A percentile compares a stretch with the other conserved stretches of the same genome.
Conservation (phyloP, 768 basidiomycete genomes). For the Mycena crocata region DNA sequence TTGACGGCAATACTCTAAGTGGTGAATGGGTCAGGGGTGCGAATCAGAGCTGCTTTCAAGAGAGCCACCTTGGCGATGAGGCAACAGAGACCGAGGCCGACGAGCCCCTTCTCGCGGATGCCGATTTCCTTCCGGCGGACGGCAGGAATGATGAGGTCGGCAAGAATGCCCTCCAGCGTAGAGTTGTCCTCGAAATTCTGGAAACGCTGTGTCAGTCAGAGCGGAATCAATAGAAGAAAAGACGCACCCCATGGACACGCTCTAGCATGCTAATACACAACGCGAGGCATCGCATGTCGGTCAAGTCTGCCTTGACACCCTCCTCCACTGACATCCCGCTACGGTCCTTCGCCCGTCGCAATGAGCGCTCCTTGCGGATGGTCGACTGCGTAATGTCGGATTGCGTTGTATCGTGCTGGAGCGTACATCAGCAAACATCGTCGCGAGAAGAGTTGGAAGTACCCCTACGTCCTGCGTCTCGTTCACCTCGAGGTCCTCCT, state of each 20-base stretch:
- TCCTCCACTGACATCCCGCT: slow-evolving; percentile 74
- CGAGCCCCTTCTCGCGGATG: slow-evolving; percentile 83
- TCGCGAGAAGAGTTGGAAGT: neutral
- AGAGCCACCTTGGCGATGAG: slow-evolving; percentile 77
- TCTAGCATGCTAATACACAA: slow-evolving; percentile 91
- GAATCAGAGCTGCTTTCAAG: neutral
- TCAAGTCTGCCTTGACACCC: slow-evolving; percentile 70
- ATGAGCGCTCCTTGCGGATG: slow-evolving; percentile 33
- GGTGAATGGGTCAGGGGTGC: neutral
- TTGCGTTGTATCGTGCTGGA: slow-evolving; percentile 40
- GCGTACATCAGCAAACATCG: too few relatives aligned
- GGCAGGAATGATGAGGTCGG: slow-evolving; percentile 90
- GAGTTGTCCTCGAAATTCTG: slow-evolving; percentile 83
- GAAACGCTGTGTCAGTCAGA: slow-evolving; percentile 41
- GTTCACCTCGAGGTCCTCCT: slow-evolving; percentile 51
- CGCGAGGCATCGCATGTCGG: slow-evolving; percentile 84
- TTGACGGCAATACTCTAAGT: slow-evolving; percentile 68
- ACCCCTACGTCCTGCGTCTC: slow-evolving; percentile 34
- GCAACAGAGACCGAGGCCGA: slow-evolving; percentile 86
- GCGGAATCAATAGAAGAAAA: slow-evolving; percentile 28
- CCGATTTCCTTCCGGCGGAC: slow-evolving; percentile 89
- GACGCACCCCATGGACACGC: slow-evolving; percentile 86
- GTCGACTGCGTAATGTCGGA: slow-evolving; percentile 42
- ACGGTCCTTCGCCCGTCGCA: slow-evolving; percentile 60
- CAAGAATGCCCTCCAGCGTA: slow-evolving; percentile 82